Evolutionary conservation across 768 basidiomycete genomes (phyloP).

Genomic region (Termitomyces sp.): DNA sequence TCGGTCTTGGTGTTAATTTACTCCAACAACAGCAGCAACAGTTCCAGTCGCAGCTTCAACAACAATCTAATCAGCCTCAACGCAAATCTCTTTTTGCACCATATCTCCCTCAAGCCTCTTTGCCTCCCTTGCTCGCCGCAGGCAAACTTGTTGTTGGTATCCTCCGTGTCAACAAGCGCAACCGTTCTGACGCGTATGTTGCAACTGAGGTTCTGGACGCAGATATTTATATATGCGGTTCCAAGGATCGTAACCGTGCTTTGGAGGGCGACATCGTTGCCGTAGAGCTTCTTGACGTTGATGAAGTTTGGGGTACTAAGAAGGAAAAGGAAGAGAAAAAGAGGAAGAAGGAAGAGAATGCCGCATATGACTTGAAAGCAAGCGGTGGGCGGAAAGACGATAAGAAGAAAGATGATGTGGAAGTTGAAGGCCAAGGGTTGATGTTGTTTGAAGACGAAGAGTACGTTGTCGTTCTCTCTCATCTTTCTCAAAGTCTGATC

Average conservation of each 20-base stretch:
- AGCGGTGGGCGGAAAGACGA: slow-evolving; percentile 82
- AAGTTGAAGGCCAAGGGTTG: slow-evolving; percentile 97
- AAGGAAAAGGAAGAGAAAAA: slow-evolving; percentile 99
- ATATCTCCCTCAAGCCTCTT: slow-evolving; percentile 95
- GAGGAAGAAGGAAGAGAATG: slow-evolving; percentile 98
- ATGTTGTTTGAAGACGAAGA: slow-evolving; percentile 98
- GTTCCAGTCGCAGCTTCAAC: slow-evolving; percentile 93
- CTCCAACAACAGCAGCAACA: slow-evolving; percentile 93
- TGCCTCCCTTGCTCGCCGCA: slow-evolving; percentile 92
- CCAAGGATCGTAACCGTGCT: slow-evolving; percentile 97
- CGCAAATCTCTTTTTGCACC: slow-evolving; percentile 98
- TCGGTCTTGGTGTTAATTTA: slow-evolving; percentile 77
- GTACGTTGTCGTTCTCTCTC: slow-evolving; percentile 31
- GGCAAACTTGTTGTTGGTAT: slow-evolving; percentile 98
- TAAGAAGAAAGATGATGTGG: slow-evolving; percentile 99
- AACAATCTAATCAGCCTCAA: slow-evolving; percentile 87
- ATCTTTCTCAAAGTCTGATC: neutral
- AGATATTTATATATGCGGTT: slow-evolving; percentile 98
- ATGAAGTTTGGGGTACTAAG: slow-evolving; percentile 98
- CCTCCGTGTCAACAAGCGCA: slow-evolving; percentile 95
- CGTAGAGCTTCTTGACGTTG: slow-evolving; percentile 94
- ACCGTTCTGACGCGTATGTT: slow-evolving; percentile 97
- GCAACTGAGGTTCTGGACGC: slow-evolving; percentile 97
- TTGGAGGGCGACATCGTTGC: slow-evolving; percentile 98
- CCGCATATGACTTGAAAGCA: slow-evolving; percentile 84